A percentile compares a stretch with the other conserved stretches of the same genome.
These are phyloP conservation scores for Lanmaoa rubissima DNA, from an alignment of 768 basidiomycete species.

Conservation along the genomic window DNA sequence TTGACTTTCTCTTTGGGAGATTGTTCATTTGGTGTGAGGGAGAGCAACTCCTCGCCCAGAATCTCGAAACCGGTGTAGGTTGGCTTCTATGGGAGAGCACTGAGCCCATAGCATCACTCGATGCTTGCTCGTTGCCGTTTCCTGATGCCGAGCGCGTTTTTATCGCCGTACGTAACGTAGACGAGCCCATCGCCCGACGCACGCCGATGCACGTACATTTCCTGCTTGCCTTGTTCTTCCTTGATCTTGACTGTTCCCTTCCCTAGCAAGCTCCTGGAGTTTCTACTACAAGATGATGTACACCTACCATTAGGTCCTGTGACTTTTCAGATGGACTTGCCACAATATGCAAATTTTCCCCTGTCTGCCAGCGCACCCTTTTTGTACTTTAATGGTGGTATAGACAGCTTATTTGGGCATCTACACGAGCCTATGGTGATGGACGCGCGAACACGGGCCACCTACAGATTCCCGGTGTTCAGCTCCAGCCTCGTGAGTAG, in stretches of 20 bases:
- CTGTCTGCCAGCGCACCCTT: constrained; percentile 13
- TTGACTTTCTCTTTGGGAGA: constrained; percentile 26
- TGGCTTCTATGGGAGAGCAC: constrained; percentile 16
- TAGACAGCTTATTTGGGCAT: constrained; percentile 12
- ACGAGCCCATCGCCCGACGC: constrained; percentile 13
- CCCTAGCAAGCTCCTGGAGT: constrained; percentile 23
- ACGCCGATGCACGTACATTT: constrained; percentile 20
- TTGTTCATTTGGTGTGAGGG: constrained; percentile 23
- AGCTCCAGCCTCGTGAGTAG: constrained; percentile 15
- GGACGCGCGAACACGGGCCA: constrained; percentile 15
- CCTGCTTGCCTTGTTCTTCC: neutral
- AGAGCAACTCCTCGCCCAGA: constrained; percentile 18
- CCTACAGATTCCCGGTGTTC: constrained; percentile 19
- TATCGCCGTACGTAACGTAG: constrained; percentile 18
- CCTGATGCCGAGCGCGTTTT: constrained; percentile 21
- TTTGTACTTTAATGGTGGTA: constrained; percentile 17
- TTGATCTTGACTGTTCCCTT: constrained; percentile 2
- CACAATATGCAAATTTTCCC: constrained; percentile 16
- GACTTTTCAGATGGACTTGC: constrained; percentile 18
- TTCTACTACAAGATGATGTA: constrained; percentile 13
- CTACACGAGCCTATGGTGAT: constrained; percentile 13
- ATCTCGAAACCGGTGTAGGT: constrained; percentile 22
- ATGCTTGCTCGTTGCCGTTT: constrained; percentile 18
- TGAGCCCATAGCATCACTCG: constrained; percentile 18
- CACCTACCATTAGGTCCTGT: constrained; percentile 13